phyloP scores from a whole-genome alignment of 768 basidiomycete species.

The Tulasnella calospora region DNA sequence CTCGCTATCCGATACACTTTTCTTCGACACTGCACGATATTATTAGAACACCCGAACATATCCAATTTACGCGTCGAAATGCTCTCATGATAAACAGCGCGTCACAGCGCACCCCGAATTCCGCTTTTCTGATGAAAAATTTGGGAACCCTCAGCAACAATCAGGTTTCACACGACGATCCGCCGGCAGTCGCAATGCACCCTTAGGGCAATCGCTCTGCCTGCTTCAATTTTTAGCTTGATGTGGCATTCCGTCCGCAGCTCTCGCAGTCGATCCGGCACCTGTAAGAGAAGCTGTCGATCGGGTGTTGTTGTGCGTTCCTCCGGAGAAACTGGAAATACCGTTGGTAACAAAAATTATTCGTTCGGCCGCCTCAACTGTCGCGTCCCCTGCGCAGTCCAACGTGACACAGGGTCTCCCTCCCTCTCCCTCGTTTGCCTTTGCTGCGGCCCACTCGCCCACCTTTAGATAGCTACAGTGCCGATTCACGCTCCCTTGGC shows the following conservation, averaged over 20 bases:
- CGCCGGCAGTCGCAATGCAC: background rate
- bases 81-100: background rate
- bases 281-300: background rate
- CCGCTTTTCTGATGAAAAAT: background rate
- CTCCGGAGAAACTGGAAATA: background rate
- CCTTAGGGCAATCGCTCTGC: background rate
- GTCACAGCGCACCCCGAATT: background rate
- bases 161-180: background rate
- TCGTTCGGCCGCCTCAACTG: background rate
- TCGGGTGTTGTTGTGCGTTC: background rate
- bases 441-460: background rate
- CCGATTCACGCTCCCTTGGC: background rate
- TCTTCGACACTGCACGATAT: background rate
- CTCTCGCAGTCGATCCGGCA: background rate
- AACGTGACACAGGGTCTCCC: slow-evolving; percentile 1
- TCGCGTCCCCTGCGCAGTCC: background rate
- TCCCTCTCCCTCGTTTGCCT: background rate
- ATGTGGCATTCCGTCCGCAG: background rate
- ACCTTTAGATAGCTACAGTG: background rate
- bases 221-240: background rate
- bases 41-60: background rate
- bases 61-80: background rate
- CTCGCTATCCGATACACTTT: background rate
- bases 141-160: background rate
- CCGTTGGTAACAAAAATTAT: background rate